Percentiles rank a stretch among this genome's conserved stretches.
Evolutionary conservation across 2,329 filamentous ascomycete genomes (phyloP).

Genomic region (Colletotrichum sp.): DNA sequence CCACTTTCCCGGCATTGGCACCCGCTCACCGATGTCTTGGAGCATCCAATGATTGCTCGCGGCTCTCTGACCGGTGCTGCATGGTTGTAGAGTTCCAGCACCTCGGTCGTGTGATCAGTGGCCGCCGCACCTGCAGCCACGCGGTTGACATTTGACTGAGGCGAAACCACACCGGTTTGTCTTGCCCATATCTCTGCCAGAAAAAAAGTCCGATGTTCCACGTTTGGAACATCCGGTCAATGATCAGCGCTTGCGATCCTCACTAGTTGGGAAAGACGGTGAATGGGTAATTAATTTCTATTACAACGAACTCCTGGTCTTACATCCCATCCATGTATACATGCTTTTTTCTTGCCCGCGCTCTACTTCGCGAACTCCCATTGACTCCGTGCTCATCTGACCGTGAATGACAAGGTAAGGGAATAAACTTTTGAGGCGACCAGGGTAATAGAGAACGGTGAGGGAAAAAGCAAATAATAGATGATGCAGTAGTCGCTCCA

Average conservation of each 20-base stretch:
- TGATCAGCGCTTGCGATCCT: not conserved
- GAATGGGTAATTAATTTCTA: not conserved
- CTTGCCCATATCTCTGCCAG: not conserved
- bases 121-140: not conserved
- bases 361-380: constrained; percentile 6
- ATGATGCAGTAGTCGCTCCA: not conserved
- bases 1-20: not conserved
- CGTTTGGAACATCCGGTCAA: not conserved
- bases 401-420: not conserved
- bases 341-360: constrained; percentile 11
- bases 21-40: constrained; percentile 12
- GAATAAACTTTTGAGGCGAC: constrained; percentile 5
- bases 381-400: constrained; percentile 6
- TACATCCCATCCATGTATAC: not conserved
- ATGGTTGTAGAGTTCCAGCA: constrained; percentile 9
- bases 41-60: not conserved
- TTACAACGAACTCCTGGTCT: not conserved
- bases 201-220: not conserved
- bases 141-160: not conserved
- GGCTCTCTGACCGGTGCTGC: constrained; percentile 7
- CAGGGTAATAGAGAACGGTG: not conserved
- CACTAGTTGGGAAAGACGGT: not conserved
- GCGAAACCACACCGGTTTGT: not conserved
- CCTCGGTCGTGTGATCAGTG: constrained; percentile 6
- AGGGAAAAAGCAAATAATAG: not conserved